Evolutionary conservation across 331 rosid species (phyloP).

Genomic region (Stylosanthes scabra): DNA sequence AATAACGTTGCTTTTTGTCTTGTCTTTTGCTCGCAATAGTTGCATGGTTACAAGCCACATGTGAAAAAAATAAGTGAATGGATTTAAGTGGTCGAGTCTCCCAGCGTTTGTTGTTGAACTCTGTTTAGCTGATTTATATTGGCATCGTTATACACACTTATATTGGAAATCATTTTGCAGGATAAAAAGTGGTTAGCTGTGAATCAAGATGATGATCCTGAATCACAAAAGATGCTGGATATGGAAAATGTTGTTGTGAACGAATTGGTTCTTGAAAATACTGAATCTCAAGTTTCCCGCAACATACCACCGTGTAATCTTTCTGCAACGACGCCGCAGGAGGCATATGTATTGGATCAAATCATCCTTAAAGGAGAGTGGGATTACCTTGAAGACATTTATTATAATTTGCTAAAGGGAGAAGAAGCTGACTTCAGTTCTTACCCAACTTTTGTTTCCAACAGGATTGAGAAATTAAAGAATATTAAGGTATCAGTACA

Average conservation of each 20-base stretch:
- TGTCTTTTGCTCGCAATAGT: background rate
- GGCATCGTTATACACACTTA: conserved; percentile 26
- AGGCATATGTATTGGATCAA: conserved; percentile 78
- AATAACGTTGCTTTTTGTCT: background rate
- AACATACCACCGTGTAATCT: conserved; percentile 75
- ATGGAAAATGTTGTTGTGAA: conserved; percentile 58
- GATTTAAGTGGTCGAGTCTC: conserved; percentile 11
- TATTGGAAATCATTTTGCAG: conserved; percentile 49
- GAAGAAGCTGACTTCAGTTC: conserved; percentile 48
- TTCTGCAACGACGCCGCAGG: conserved; percentile 74
- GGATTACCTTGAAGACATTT: conserved; percentile 73
- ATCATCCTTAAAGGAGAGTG: conserved; percentile 78
- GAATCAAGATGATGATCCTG: conserved; percentile 56
- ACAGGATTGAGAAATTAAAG: conserved; percentile 62
- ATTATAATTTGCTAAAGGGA: conserved; percentile 43
- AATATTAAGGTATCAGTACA: conserved; percentile 63
- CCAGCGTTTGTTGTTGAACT: conserved; percentile 1
- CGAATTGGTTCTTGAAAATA: conserved; percentile 60
- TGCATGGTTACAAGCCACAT: background rate
- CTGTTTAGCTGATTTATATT: conserved; percentile 20
- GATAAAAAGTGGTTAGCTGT: conserved; percentile 50
- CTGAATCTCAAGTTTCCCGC: conserved; percentile 53
- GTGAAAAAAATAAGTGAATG: background rate
- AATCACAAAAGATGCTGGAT: conserved; percentile 55
- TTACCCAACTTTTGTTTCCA: conserved; percentile 71